Evolutionary conservation across 2,329 filamentous ascomycete species (phyloP).

Genomic region (Alternaria postmessia): DNA sequence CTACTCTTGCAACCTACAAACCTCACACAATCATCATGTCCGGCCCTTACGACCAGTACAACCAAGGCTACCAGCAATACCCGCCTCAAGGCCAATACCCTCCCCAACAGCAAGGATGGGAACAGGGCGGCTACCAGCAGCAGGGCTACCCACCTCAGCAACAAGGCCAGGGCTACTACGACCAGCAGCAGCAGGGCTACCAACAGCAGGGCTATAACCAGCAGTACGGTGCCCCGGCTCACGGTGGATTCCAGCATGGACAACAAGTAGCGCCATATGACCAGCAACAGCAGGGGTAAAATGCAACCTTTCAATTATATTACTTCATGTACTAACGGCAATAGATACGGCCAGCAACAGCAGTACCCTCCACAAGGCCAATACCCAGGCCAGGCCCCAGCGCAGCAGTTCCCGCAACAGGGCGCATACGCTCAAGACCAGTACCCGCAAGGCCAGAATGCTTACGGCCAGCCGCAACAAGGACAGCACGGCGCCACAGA

Average conservation of each 20-base stretch:
- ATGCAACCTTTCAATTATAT: too few species aligned
- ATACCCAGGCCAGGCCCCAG: conserved; percentile 43
- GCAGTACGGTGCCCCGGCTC: conserved; percentile 57
- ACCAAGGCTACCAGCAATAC: conserved; percentile 49
- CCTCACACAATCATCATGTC: conserved; percentile 54
- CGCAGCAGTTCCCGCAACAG: conserved; percentile 53
- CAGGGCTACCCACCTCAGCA: conserved; percentile 45
- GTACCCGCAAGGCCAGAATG: conserved; percentile 44
- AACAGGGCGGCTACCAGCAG: conserved; percentile 43
- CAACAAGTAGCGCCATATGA: conserved; percentile 46
- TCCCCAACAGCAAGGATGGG: conserved; percentile 41
- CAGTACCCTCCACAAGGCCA: conserved; percentile 27
- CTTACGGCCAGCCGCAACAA: conserved; percentile 44
- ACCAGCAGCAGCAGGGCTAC: conserved; percentile 40
- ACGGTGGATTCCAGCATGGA: conserved; percentile 61
- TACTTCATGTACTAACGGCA: conserved; percentile 14
- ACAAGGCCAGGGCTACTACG: conserved; percentile 41
- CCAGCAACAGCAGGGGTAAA: conserved; percentile 49
- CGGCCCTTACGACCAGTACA: conserved; percentile 60
- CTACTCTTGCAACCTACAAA: conserved; percentile 3
- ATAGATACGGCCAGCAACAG: conserved; percentile 36
- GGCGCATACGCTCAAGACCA: conserved; percentile 51
- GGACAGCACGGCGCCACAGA: conserved; percentile 54
- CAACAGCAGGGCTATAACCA: conserved; percentile 42
- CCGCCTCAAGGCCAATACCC: conserved; percentile 44